Conservation (phyloP, 2,329 filamentous ascomycete genomes). For the Monosporascus cannonballus region DNA sequence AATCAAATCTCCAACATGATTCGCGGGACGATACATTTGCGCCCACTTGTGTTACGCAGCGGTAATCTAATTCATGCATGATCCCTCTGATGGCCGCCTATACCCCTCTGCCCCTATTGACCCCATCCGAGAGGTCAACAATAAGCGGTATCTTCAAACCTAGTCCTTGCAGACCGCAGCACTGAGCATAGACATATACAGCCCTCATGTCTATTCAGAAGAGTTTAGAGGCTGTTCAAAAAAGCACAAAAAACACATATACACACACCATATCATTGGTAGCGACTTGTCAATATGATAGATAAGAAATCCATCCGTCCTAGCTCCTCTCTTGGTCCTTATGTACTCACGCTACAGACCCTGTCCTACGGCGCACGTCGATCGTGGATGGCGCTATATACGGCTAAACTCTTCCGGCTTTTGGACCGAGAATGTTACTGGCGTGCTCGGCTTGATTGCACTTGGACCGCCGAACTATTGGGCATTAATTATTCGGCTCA, state of each 20-base stretch:
- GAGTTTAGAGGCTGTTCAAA: too few relatives aligned
- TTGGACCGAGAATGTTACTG: not conserved
- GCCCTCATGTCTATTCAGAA: too few relatives aligned
- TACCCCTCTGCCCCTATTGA: not conserved
- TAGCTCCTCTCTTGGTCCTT: too few relatives aligned
- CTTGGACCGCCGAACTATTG: not conserved
- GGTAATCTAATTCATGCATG: not conserved
- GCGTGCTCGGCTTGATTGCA: not conserved
- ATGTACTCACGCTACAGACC: too few relatives aligned
- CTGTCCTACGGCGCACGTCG: too few relatives aligned
- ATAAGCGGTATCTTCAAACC: not conserved
- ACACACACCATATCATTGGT: too few relatives aligned
- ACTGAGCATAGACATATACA: not conserved
- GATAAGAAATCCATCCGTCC: too few relatives aligned
- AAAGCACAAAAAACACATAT: too few relatives aligned
- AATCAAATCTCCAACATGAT: not conserved
- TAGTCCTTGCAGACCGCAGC: not conserved
- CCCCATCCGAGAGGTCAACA: not conserved
- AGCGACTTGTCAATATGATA: too few relatives aligned
- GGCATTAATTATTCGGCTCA: conserved; percentile 19
- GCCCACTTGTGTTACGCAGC: not conserved
- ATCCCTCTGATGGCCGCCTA: not conserved
- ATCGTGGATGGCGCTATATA: not conserved
- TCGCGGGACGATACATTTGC: not conserved
- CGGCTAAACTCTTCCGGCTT: not conserved